phyloP scores from a whole-genome alignment of 345 rosid species.

The Eucalyptus curtisii region DNA sequence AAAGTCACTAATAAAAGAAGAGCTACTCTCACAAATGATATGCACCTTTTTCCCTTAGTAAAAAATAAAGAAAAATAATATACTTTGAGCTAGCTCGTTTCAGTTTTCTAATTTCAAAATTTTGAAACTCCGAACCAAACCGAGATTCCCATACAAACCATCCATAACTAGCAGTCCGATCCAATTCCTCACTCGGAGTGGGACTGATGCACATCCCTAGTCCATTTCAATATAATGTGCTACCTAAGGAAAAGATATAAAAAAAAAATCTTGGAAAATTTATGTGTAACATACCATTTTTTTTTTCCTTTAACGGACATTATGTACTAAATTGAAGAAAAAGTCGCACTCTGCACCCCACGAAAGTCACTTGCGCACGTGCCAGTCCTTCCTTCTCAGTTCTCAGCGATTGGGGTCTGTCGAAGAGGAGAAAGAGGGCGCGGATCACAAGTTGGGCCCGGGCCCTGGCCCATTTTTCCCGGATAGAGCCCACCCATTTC shows the following conservation, averaged over 20 bases:
- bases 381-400: neutral
- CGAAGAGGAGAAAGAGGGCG: neutral
- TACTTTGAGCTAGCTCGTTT: too few species aligned
- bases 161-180: rapidly evolving
- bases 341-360: neutral
- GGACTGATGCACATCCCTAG: rapidly evolving
- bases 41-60: neutral
- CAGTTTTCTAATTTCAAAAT: too few species aligned
- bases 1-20: neutral
- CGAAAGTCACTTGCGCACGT: neutral
- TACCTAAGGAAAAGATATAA: too few species aligned
- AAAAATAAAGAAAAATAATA: too few species aligned
- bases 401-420: neutral
- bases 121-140: rapidly evolving
- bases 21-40: too few species aligned
- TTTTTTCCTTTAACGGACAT: too few species aligned
- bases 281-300: neutral
- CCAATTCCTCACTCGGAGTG: neutral
- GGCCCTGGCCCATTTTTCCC: neutral
- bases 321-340: neutral
- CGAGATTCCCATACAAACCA: too few species aligned
- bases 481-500: neutral
- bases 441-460: neutral
- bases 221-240: neutral
- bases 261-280: neutral